phyloP scores from a whole-genome alignment of 352 stramenopile species.

The Pythium folliculosum region DNA sequence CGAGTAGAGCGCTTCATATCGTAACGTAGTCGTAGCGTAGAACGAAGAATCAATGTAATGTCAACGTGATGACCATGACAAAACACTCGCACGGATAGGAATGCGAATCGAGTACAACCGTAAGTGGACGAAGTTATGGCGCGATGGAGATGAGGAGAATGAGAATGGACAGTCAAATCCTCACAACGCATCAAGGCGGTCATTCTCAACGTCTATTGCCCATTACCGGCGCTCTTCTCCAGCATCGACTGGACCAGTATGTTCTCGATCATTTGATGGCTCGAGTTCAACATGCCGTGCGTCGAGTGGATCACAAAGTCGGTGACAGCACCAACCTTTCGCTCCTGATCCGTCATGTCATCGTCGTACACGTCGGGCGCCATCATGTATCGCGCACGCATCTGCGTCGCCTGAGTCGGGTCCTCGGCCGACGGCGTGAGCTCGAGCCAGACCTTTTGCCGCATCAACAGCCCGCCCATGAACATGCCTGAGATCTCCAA shows the following conservation, averaged over 20 bases:
- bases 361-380: slow-evolving; percentile 35
- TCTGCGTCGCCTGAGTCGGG: slow-evolving; percentile 18
- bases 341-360: slow-evolving; percentile 30
- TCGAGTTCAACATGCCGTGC: slow-evolving; percentile 40
- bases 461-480: slow-evolving; percentile 20
- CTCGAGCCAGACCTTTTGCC: slow-evolving; percentile 18
- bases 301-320: slow-evolving; percentile 53
- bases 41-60: too few relatives aligned
- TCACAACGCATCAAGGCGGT: too few relatives aligned
- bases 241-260: slow-evolving; percentile 16
- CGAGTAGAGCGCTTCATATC: too few relatives aligned
- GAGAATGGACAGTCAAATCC: too few relatives aligned
- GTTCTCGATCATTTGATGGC: slow-evolving; percentile 61
- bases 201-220: not conserved
- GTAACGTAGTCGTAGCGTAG: too few relatives aligned
- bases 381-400: slow-evolving; percentile 18
- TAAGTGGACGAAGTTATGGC: too few relatives aligned
- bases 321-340: slow-evolving; percentile 45
- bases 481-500: slow-evolving; percentile 30
- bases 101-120: too few relatives aligned
- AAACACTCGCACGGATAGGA: too few relatives aligned
- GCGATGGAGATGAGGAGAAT: too few relatives aligned
- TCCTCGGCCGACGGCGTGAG: slow-evolving; percentile 12
- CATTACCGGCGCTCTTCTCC: not conserved
- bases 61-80: too few relatives aligned